Percentiles rank a stretch among this genome's conserved stretches.
Conservation (phyloP, 2,329 filamentous ascomycete species). For the Tolypocladium ophioglossoides region DNA sequence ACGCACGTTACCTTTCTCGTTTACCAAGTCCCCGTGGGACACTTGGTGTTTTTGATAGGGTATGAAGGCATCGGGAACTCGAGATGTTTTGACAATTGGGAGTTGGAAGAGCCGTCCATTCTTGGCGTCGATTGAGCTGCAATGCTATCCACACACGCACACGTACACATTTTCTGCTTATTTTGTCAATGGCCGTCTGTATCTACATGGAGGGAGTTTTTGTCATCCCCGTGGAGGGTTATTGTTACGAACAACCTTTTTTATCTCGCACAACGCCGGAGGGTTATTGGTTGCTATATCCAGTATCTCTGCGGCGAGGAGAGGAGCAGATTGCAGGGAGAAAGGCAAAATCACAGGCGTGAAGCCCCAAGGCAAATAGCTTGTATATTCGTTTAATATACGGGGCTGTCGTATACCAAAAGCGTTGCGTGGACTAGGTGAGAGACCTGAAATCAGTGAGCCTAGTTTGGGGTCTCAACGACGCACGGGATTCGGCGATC, state of each 20-base stretch:
- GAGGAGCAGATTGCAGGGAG: neutral
- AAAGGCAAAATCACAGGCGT: neutral
- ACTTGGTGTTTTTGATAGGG: constrained; percentile 3
- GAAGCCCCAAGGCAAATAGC: neutral
- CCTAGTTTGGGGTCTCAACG: neutral
- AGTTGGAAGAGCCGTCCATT: constrained; percentile 3
- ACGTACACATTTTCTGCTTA: neutral
- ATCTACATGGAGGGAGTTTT: neutral
- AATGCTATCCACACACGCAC: neutral
- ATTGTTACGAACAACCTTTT: neutral
- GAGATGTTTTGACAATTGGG: constrained; percentile 3
- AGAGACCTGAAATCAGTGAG: neutral
- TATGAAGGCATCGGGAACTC: constrained; percentile 1
- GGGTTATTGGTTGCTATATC: neutral
- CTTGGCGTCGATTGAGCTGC: constrained; percentile 1
- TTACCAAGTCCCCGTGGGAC: neutral
- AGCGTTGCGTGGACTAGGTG: neutral
- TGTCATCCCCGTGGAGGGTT: neutral
- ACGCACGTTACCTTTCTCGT: neutral
- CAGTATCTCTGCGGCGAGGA: neutral
- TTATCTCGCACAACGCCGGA: neutral
- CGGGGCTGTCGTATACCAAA: neutral
- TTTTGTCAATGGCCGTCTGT: neutral
- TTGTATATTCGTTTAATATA: neutral
- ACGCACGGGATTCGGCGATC: neutral